Base-by-base conservation (phyloP, 1,139 yeast species). In the Torulaspora pretoriensis region DNA sequence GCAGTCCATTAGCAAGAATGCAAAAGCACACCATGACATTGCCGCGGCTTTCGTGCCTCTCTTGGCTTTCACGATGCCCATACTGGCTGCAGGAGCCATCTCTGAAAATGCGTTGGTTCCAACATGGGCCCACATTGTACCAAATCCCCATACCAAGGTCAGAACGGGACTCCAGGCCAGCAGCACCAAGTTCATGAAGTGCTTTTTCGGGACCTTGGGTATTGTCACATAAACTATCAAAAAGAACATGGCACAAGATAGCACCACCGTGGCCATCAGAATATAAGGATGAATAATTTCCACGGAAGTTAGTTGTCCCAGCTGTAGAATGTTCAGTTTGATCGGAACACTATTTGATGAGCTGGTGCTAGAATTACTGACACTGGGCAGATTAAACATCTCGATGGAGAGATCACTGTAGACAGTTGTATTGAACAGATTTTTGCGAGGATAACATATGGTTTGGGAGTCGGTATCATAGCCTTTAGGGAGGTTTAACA, bases 71-170 rank as follows among this genome's bases (percentile, higher is more conserved):
- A 83, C 59, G 3, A 78, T 68, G 0, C 71, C 63, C 72, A 80
- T 69, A 28, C 86, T 79, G 2, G 86, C 72, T 1, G 69, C 64
- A 1, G 72, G 69, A 1, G 80, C 72, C 39, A 81, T 58, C 5
- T 61, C 56, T 2, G 61, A 54, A 3, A 77, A 72, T 0, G 83
- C 68, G 34, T 67, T 68, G 0, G 73, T 71, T 0, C 85, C 85
- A 38, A 81, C 81, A 52, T 80, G 81, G 41, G 75, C 75, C 69
- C 87, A 74, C 75, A 83, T 80, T 1, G 87, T 73, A 0, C 88
- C 88, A 36, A 81, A 64, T 0, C 86, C 85, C 85, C 88, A 81
- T 3, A 81, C 45, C 8, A 81, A 54, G 22, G 74, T 67, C 40
- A 73, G 60, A 0, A 68, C 45, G 0, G 72, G 64, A 3, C 76